Conservation (phyloP, 345 rosid species). For the Firmiana major region DNA sequence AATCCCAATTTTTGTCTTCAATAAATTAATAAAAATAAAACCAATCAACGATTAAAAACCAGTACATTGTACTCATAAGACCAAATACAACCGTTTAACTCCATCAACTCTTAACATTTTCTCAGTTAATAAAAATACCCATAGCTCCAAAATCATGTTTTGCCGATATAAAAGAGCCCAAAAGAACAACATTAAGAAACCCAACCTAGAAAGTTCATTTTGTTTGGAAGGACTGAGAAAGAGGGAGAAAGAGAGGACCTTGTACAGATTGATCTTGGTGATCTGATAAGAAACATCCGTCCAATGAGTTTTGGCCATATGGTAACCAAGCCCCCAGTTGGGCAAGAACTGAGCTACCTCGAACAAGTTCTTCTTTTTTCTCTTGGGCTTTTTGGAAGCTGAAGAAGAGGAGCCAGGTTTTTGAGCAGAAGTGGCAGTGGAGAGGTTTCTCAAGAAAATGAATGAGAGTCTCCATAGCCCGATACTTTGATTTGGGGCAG, state of each 20-base stretch:
- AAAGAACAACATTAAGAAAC: not conserved
- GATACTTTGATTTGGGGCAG: slow-evolving; percentile 19
- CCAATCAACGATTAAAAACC: not conserved
- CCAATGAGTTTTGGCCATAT: slow-evolving; percentile 97
- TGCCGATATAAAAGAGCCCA: not conserved
- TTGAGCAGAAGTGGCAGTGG: slow-evolving; percentile 29
- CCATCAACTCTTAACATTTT: not conserved
- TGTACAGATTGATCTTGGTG: slow-evolving; percentile 94
- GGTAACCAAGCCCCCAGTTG: slow-evolving; percentile 90
- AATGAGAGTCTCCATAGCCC: slow-evolving; percentile 40
- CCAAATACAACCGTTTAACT: not conserved
- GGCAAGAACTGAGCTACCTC: slow-evolving; percentile 95
- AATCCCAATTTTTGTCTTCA: not conserved
- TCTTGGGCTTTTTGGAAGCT: slow-evolving; percentile 40
- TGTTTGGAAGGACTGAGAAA: not conserved
- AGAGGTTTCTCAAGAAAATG: slow-evolving; percentile 42
- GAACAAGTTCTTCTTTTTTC: slow-evolving; percentile 70
- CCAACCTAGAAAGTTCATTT: not conserved
- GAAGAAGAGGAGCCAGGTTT: slow-evolving; percentile 31
- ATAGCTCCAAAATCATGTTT: not conserved
- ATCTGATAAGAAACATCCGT: slow-evolving; percentile 71
- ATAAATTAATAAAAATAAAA: not conserved
- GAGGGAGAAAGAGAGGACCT: slow-evolving; percentile 35
- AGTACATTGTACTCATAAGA: no score
- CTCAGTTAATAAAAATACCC: not conserved